Evolutionary conservation across 2,329 filamentous ascomycete species (phyloP), one percentile per base, ranked within the genome.

Genomic region (Reticulascus tulasneorum): DNA sequence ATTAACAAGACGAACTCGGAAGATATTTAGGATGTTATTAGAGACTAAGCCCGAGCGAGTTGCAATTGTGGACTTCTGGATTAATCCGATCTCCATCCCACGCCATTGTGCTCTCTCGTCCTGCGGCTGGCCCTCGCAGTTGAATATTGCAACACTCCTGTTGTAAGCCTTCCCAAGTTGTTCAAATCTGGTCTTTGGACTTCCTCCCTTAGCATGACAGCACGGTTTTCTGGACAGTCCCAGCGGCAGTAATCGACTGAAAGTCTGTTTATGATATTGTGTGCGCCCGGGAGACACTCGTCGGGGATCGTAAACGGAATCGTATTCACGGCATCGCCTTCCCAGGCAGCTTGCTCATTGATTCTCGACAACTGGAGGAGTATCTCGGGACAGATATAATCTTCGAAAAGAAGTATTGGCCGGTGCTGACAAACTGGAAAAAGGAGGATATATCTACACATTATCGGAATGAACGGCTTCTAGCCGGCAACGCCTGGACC

Each of bases 361-460:
- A 59, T 59, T 10, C 54, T 47, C 23, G 56, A 23, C 5, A 57
- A 25, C 37, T 59, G 40, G 27, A 48, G 26, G 7, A 50, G 29
- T 24, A 57, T 46, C 7, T 24, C 42, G 15, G 27, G 12, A 28
- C 55, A 59, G 13, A 44, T 44, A 10, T 43, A 37, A 20, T 50
- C 47, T n/a, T n/a, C n/a, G 33, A 46, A 48, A 17, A 51, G 38
- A 11, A 58, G 40, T 9, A 47, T 33, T 12, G 43, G 40, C 30
- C 41, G 45, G 33, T 55, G 58, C 29, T 53, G 52, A 39, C 56
- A 59, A 16, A 35, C 29, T 22, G 55, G 47, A 23, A 49, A 29
- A 20, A 48, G 40, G 13, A 58, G 35, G 25, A 52, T 36, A 40
- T 57, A 59, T 29, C 38, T 42, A 33, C 55, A 59, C 55, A 59